phyloP scores from a whole-genome alignment of 2,329 filamentous ascomycete species.

The Aspergillus arachidicola region DNA sequence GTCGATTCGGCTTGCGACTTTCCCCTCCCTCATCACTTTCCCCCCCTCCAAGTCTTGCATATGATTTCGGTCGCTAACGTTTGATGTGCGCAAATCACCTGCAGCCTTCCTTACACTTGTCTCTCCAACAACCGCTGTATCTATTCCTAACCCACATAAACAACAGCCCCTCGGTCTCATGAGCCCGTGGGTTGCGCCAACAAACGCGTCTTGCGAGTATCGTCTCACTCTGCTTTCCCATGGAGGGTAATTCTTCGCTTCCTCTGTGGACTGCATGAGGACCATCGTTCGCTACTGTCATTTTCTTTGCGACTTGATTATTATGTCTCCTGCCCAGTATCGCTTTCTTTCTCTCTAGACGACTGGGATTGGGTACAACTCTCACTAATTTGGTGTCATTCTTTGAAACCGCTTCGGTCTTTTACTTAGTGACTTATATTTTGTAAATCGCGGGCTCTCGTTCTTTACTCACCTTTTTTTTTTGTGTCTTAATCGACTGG shows the following conservation, averaged over 20 bases:
- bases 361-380: not conserved
- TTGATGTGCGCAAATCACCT: slow-evolving; percentile 22
- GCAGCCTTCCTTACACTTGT: slow-evolving; percentile 15
- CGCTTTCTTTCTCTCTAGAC: slow-evolving; percentile 13
- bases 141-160: slow-evolving; percentile 5
- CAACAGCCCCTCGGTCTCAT: slow-evolving; percentile 6
- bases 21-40: not conserved
- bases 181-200: slow-evolving; percentile 7
- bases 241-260: slow-evolving; percentile 25
- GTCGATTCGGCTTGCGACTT: not conserved
- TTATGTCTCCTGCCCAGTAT: slow-evolving; percentile 17
- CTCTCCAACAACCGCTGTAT: slow-evolving; percentile 9
- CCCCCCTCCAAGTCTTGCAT: slow-evolving; percentile 13
- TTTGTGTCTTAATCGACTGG: slow-evolving; percentile 6
- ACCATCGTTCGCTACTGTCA: slow-evolving; percentile 18
- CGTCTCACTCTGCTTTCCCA: slow-evolving; percentile 17
- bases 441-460: slow-evolving; percentile 7
- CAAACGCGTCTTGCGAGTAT: slow-evolving; percentile 9
- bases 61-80: slow-evolving; percentile 11
- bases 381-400: slow-evolving; percentile 5
- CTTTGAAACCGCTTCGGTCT: slow-evolving; percentile 9
- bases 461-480: slow-evolving; percentile 4
- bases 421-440: not conserved
- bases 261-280: slow-evolving; percentile 23
- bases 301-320: slow-evolving; percentile 12